These are phyloP conservation scores for Mucor circinelloides DNA, from an alignment of 371 early-diverging fungal genomes.

Conservation along the genomic window DNA sequence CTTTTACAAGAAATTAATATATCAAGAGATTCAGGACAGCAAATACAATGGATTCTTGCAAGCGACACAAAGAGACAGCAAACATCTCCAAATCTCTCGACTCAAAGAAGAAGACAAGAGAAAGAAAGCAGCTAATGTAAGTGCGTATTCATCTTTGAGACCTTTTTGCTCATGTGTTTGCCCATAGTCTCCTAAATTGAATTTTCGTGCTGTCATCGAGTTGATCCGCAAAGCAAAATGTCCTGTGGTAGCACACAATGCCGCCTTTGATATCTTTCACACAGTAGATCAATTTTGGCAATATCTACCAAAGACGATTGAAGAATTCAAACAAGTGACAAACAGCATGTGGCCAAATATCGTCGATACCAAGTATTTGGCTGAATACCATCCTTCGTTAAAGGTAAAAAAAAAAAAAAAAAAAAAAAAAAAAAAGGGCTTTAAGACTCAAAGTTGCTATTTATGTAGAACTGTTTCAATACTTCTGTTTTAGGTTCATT, in stretches of 20 bases:
- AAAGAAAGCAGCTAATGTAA: conserved; percentile 18
- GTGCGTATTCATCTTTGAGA: too few species aligned
- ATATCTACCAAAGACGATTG: conserved; percentile 63
- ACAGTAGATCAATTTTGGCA: conserved; percentile 75
- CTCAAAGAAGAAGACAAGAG: conserved; percentile 40
- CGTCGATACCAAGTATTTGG: conserved; percentile 59
- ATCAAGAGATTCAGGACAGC: conserved; percentile 62
- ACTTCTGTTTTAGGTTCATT: conserved; percentile 36
- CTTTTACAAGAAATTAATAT: conserved; percentile 59
- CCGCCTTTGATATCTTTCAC: conserved; percentile 77
- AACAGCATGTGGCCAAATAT: conserved; percentile 58
- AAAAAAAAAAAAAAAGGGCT: neutral
- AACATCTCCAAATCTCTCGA: conserved; percentile 37
- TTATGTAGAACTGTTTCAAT: conserved; percentile 24
- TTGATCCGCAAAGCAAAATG: conserved; percentile 65
- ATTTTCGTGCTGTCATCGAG: conserved; percentile 82
- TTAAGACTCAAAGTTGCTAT: neutral
- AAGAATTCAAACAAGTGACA: conserved; percentile 59
- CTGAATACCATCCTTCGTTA: conserved; percentile 55
- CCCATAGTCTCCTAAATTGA: conserved; percentile 42
- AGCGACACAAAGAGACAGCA: conserved; percentile 36
- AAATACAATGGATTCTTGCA: conserved; percentile 42
- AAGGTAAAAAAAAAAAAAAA: conserved; percentile 20
- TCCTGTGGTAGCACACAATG: conserved; percentile 85
- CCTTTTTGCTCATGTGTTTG: neutral